These are phyloP conservation scores for Pythium dissimile DNA, from an alignment of 352 stramenopile genomes.

Conservation along the genomic window DNA sequence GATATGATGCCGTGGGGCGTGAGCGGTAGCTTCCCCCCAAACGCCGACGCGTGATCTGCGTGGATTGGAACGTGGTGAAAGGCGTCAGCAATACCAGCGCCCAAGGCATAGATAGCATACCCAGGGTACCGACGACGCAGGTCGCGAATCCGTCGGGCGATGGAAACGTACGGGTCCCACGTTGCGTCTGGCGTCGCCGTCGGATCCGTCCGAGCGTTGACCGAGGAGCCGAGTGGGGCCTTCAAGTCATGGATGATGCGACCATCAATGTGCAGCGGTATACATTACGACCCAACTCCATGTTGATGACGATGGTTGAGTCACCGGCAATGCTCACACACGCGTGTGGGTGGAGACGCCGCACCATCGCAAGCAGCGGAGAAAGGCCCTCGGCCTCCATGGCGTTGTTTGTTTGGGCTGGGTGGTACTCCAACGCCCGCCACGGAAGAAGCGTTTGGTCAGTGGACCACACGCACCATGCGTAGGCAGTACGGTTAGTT, in stretches of 20 bases:
- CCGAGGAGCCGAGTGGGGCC: neutral
- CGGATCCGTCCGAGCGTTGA: slow-evolving; percentile 1
- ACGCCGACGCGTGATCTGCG: neutral
- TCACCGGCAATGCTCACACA: too few species aligned
- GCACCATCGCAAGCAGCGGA: too few species aligned
- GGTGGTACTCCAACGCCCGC: too few species aligned
- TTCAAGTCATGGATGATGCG: slow-evolving; percentile 1
- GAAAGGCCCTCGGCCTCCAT: too few species aligned
- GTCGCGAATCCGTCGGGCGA: neutral
- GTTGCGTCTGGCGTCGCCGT: neutral
- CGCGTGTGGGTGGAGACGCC: too few species aligned
- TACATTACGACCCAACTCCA: too few species aligned
- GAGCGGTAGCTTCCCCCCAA: slow-evolving; percentile 5
- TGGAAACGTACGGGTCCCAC: neutral
- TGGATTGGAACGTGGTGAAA: slow-evolving; percentile 2
- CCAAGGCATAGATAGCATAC: slow-evolving; percentile 1
- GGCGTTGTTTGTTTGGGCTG: too few species aligned
- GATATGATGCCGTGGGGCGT: neutral
- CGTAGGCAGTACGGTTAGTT: too few species aligned
- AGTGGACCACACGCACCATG: too few species aligned
- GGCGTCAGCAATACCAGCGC: slow-evolving; percentile 2
- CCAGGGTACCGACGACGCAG: slow-evolving; percentile 6
- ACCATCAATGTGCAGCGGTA: slow-evolving; percentile 19
- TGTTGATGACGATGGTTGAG: too few species aligned
- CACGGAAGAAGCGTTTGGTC: too few species aligned